A percentile compares a stretch with the other conserved stretches of the same genome.
Conservation (phyloP, 371 early-diverging fungal species). For the Mortierella sp. region DNA sequence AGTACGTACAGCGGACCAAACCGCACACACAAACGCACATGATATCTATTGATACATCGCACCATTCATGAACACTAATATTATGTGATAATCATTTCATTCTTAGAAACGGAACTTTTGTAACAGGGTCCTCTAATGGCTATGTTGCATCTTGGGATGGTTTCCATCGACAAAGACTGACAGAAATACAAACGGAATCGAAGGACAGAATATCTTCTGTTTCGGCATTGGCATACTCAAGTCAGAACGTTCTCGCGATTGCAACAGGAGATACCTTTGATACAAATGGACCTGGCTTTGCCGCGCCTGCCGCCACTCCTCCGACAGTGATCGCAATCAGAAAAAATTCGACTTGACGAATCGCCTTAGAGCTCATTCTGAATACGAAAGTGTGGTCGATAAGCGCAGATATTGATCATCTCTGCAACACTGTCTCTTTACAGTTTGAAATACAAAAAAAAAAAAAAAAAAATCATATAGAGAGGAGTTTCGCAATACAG, state of each 20-base stretch:
- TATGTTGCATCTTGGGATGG: conserved; percentile 3
- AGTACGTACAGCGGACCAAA: not conserved
- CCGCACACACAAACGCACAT: not conserved
- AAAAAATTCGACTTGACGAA: no score
- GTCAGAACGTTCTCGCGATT: not conserved
- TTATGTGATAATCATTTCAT: not conserved
- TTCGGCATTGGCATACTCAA: conserved; percentile 5
- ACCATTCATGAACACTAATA: no score
- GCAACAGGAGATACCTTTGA: conserved; percentile 10
- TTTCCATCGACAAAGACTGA: no score
- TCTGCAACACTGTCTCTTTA: no score
- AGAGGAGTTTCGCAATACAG: no score
- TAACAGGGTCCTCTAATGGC: conserved; percentile 9
- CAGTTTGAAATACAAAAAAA: no score
- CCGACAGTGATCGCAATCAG: not conserved
- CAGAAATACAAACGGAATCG: no score
- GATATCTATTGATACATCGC: not conserved
- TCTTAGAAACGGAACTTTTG: not conserved
- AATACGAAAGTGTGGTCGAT: no score
- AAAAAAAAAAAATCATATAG: no score
- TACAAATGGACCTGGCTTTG: not conserved
- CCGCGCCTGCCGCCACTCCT: not conserved
- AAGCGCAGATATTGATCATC: no score
- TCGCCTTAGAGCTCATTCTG: no score
- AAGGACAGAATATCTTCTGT: no score